Evolutionary conservation across 2,329 filamentous ascomycete species (phyloP).

Genomic region (Fusarium sp.): DNA sequence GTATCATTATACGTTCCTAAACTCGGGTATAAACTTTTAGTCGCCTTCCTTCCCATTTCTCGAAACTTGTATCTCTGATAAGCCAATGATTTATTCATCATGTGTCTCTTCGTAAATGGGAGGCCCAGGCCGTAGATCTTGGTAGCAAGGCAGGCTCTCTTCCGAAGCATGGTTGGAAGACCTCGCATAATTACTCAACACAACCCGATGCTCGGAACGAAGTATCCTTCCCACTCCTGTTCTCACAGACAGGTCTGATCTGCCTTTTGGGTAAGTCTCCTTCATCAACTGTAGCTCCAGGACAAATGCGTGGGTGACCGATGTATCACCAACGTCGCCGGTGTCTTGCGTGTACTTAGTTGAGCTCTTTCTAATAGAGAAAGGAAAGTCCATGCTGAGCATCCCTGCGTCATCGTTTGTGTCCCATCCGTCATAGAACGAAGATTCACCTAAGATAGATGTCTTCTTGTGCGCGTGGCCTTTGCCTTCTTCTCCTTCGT

Average conservation of each 20-base stretch:
- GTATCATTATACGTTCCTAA: neutral
- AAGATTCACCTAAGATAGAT: slow-evolving; percentile 79
- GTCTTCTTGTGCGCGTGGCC: slow-evolving; percentile 65
- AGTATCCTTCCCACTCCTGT: slow-evolving; percentile 91
- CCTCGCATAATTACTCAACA: slow-evolving; percentile 72
- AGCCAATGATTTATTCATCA: neutral
- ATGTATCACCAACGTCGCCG: slow-evolving; percentile 77
- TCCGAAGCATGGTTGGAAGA: neutral
- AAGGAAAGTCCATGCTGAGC: slow-evolving; percentile 75
- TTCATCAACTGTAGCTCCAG: slow-evolving; percentile 94
- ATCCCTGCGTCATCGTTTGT: slow-evolving; percentile 63
- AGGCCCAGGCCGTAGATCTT: neutral
- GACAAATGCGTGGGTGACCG: slow-evolving; percentile 84
- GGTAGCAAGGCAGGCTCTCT: slow-evolving; percentile 18
- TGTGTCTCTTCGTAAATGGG: slow-evolving; percentile 1
- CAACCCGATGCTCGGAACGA: slow-evolving; percentile 86
- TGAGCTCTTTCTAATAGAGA: slow-evolving; percentile 41
- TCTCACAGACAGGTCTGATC: slow-evolving; percentile 75
- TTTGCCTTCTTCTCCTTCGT: neutral
- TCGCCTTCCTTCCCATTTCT: neutral
- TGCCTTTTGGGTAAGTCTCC: slow-evolving; percentile 80
- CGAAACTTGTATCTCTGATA: rapidly evolving
- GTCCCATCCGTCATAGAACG: slow-evolving; percentile 90
- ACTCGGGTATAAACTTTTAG: neutral
- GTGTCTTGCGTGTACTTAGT: slow-evolving; percentile 78